Percentiles rank a stretch among this genome's conserved stretches.
Evolutionary conservation across 768 basidiomycete species (phyloP).

Genomic region (Xerocomellus dryophilus): DNA sequence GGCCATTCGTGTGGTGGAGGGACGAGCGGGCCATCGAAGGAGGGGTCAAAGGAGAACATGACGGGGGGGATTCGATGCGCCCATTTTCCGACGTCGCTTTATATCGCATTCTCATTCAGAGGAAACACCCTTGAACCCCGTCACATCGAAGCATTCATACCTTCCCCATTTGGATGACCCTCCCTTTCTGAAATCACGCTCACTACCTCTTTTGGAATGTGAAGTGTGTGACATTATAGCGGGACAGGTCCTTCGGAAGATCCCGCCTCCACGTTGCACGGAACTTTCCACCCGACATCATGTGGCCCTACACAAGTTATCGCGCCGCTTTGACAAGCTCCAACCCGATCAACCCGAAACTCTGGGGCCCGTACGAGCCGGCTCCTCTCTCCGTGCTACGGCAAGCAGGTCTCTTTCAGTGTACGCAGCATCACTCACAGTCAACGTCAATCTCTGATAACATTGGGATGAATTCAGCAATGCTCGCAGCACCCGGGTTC

Average conservation of each 20-base stretch:
- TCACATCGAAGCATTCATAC: slow-evolving; percentile 25
- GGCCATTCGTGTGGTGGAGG: slow-evolving; percentile 23
- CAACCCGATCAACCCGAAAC: slow-evolving; percentile 46
- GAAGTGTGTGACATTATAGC: slow-evolving; percentile 1
- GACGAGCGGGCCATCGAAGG: slow-evolving; percentile 15
- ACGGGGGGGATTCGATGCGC: not conserved
- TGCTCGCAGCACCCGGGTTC: slow-evolving; percentile 47
- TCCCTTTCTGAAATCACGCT: slow-evolving; percentile 33
- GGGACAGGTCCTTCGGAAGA: slow-evolving; percentile 12
- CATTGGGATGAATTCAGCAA: slow-evolving; percentile 83
- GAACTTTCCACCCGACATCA: not conserved
- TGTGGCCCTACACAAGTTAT: not conserved
- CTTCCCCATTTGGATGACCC: slow-evolving; percentile 11
- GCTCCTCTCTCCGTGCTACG: slow-evolving; percentile 5
- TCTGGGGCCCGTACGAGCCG: slow-evolving; percentile 39
- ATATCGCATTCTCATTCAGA: slow-evolving; percentile 15
- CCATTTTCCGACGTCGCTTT: slow-evolving; percentile 19
- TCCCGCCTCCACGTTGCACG: slow-evolving; percentile 25
- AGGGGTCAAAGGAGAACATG: slow-evolving; percentile 21
- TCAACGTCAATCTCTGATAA: slow-evolving; percentile 30
- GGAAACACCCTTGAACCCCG: slow-evolving; percentile 15
- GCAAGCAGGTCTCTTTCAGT: no score
- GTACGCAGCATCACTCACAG: no score
- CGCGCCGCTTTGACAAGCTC: slow-evolving; percentile 35
- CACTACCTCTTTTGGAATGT: slow-evolving; percentile 7